phyloP scores from a whole-genome alignment of 257 asterid genomes.

The Capsicum chinense region DNA sequence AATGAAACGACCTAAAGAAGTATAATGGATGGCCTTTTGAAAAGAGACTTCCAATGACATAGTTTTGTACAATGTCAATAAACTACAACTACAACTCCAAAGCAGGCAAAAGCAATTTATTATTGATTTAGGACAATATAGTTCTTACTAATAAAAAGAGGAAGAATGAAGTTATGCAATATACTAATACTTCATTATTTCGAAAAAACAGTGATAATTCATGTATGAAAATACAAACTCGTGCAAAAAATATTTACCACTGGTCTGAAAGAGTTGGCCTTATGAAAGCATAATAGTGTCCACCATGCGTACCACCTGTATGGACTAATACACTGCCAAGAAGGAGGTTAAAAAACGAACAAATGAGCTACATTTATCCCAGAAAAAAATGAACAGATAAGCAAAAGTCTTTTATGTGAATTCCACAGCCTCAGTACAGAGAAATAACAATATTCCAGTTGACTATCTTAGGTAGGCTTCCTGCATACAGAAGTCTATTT shows the following conservation, averaged over 20 bases:
- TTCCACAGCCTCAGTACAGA: constrained; percentile 14
- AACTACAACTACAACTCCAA: not conserved
- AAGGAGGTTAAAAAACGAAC: constrained; percentile 20
- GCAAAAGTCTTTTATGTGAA: not conserved
- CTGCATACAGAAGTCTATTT: constrained; percentile 2
- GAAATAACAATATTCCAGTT: not conserved
- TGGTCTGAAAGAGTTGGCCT: constrained; percentile 90
- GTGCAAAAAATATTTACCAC: constrained; percentile 46
- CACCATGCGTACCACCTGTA: constrained; percentile 96
- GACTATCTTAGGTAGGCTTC: not conserved
- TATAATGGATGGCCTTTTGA: constrained; percentile 3
- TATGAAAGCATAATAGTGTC: constrained; percentile 96
- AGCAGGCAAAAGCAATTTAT: constrained; percentile 16
- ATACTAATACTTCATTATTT: not conserved
- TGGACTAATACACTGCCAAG: constrained; percentile 90
- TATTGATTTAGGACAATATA: not conserved
- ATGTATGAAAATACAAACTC: not conserved
- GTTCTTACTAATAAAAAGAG: not conserved
- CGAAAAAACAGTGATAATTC: not conserved
- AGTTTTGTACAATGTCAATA: constrained; percentile 1
- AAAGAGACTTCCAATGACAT: constrained; percentile 7
- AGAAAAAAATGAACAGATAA: not conserved
- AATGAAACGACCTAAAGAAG: constrained; percentile 11
- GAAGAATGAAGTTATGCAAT: not conserved
- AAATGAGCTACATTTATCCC: constrained; percentile 10